Evolutionary conservation across 2,329 filamentous ascomycete genomes (phyloP).

Genomic region (Phaeomoniella chlamydospora): DNA sequence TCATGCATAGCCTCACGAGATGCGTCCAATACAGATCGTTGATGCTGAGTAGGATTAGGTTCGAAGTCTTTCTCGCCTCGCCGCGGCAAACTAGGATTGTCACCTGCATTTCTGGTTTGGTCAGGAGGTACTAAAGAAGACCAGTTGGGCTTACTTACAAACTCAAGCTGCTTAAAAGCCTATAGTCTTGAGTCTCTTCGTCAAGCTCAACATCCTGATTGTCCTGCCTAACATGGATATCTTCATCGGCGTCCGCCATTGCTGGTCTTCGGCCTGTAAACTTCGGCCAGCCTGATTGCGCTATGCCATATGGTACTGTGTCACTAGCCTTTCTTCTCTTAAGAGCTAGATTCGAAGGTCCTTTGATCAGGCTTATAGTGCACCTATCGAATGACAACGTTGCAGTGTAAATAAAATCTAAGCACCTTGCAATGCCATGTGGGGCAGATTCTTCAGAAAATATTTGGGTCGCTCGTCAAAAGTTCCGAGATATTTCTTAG

Average conservation of each 20-base stretch:
- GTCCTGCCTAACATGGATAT: not conserved
- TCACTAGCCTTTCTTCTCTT: too few species aligned
- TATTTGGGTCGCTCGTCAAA: too few species aligned
- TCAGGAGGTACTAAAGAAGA: not conserved
- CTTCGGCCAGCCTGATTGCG: too few species aligned
- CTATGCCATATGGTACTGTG: too few species aligned
- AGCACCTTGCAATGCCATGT: too few species aligned
- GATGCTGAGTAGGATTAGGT: constrained; percentile 71
- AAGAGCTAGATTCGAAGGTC: too few species aligned
- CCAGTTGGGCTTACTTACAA: constrained; percentile 19
- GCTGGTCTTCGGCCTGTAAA: not conserved
- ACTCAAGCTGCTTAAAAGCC: constrained; percentile 48
- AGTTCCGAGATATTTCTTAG: too few species aligned
- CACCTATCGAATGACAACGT: too few species aligned
- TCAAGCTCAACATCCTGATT: constrained; percentile 48
- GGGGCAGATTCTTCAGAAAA: too few species aligned
- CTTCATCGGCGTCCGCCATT: constrained; percentile 1
- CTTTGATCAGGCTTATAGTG: too few species aligned
- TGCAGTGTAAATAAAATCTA: too few species aligned
- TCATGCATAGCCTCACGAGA: constrained; percentile 82
- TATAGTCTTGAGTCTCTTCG: constrained; percentile 79
- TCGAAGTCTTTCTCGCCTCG: constrained; percentile 97
- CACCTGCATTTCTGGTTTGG: constrained; percentile 18
- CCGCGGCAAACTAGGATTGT: constrained; percentile 45
- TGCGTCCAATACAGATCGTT: constrained; percentile 62